Percentiles rank a stretch among this genome's conserved stretches.
phyloP scores from a whole-genome alignment of 1,284 basidiomycete genomes.

The Moniliophthora roreri region DNA sequence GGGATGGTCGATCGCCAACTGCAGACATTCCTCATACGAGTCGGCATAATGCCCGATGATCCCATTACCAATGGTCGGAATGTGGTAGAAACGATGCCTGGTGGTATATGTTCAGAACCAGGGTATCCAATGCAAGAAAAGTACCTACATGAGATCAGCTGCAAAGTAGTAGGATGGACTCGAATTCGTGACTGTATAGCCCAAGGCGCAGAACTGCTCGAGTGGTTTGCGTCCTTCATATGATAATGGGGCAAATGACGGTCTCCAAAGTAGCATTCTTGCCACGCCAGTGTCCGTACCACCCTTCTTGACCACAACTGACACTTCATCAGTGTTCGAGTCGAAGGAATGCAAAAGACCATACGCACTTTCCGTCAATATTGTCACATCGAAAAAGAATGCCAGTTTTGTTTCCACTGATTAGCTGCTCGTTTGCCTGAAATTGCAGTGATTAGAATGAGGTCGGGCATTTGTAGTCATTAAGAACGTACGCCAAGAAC shows the following conservation, averaged over 20 bases:
- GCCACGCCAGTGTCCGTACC: conserved; percentile 12
- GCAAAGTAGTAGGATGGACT: conserved; percentile 10
- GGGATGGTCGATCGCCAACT: not conserved
- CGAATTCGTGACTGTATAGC: conserved; percentile 7
- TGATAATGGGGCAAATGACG: conserved; percentile 9
- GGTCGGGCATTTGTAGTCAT: not conserved
- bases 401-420: conserved; percentile 9
- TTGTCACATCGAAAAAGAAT: conserved; percentile 10
- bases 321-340: not conserved
- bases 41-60: conserved; percentile 5
- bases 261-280: conserved; percentile 10
- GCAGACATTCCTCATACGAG: conserved; percentile 1
- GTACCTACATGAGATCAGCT: conserved; percentile 10
- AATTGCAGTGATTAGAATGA: not conserved
- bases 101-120: not conserved
- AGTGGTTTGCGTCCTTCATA: conserved; percentile 2
- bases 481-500: conserved; percentile 6
- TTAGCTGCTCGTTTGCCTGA: conserved; percentile 6
- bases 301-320: conserved; percentile 11
- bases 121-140: not conserved
- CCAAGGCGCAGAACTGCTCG: conserved; percentile 5
- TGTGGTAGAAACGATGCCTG: conserved; percentile 10
- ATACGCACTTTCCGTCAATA: conserved; percentile 8
- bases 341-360: not conserved
- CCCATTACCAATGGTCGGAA: conserved; percentile 2